These are phyloP conservation scores for Tremellales sp. DNA, from an alignment of 1,284 basidiomycete species.

Conservation along the genomic window DNA sequence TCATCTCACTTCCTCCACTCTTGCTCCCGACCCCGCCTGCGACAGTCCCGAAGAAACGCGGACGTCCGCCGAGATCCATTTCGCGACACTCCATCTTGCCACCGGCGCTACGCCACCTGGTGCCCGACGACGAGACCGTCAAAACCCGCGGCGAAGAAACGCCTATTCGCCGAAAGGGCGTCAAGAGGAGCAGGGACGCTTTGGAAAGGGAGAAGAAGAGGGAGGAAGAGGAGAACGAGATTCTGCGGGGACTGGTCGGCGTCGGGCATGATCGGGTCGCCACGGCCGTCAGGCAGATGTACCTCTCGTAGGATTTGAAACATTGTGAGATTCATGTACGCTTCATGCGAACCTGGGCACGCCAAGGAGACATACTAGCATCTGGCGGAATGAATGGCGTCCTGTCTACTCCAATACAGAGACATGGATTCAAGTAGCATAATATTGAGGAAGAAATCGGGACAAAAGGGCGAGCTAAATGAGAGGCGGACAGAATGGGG, in stretches of 20 bases:
- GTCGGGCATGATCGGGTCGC: conserved; percentile 16
- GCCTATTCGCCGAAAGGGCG: conserved; percentile 22
- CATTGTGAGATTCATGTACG: not conserved
- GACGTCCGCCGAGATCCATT: conserved; percentile 16
- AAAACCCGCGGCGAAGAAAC: conserved; percentile 10
- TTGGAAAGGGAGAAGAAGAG: conserved; percentile 20
- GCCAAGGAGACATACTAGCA: no score
- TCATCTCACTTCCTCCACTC: conserved; percentile 5
- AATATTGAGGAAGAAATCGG: no score
- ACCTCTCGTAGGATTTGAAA: conserved; percentile 1
- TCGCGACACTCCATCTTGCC: conserved; percentile 11
- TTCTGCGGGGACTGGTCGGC: conserved; percentile 18
- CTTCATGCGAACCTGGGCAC: no score
- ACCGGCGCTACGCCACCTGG: conserved; percentile 17
- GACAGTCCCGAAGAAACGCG: conserved; percentile 17
- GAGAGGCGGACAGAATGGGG: not conserved
- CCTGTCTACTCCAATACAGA: no score
- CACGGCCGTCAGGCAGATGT: conserved; percentile 1
- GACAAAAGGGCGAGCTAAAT: no score
- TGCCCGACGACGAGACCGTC: conserved; percentile 14
- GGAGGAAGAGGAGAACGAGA: conserved; percentile 21
- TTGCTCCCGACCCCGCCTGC: conserved; percentile 13
- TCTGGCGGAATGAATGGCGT: no score
- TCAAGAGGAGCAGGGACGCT: conserved; percentile 22
- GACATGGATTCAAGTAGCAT: no score